phyloP scores from a whole-genome alignment of 176 grass and related monocot genomes.

The Hordeum vulgare region MorexV3_pseudomolecules_assembly NC_058521.1:573471184-573471683 shows the following conservation, averaged over 20 bases:
- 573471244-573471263: background rate
- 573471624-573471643: background rate
- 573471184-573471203: background rate
- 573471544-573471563: background rate
- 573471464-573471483: background rate
- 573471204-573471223: background rate
- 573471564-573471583: background rate
- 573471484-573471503: background rate
- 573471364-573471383: background rate
- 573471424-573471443: background rate
- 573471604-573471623: background rate
- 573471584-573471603: background rate
- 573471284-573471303: background rate
- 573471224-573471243: background rate
- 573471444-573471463: background rate
- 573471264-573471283: background rate
- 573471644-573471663: background rate
- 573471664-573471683: conserved; percentile 1
- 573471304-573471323: background rate
- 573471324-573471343: background rate
- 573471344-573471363: background rate
- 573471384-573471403: background rate
- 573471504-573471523: background rate
- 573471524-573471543: background rate
- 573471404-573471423: background rate